Base-by-base conservation (phyloP, 116 monocot genomes). In the Zostera marina region DNA sequence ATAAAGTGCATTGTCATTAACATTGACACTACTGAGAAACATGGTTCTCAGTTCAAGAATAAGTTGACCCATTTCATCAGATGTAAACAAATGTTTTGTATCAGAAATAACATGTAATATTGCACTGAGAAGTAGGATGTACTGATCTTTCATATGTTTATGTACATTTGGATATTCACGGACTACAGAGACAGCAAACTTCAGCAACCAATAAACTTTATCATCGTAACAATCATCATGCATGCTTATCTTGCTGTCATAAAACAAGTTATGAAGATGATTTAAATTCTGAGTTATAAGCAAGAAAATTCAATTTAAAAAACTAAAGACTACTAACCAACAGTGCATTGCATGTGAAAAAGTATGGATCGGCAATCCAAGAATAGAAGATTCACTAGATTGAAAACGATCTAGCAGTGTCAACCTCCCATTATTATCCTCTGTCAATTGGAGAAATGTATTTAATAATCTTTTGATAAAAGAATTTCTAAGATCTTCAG, bases 21-120 rank as follows among this genome's bases (percentile, higher is more conserved):
- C 41, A 46, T 41, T 14, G 41, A 9, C 23, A 23, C 48, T 49
- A 68, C 66, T 11, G n/a, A 57, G 9, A 63, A 79, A 84, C 47
- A 85, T 47, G 22, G 53, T 60, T 48, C 77, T 71, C 56, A 99
- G 63, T 54, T 81, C 75, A 68, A 77, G 57, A 65, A 87, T 62
- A 51, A 91, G 41, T 44, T 75, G 59, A 52, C 61, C 59, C 47
- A 87, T 63, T 60, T 83, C 77, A 58, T 70, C 68, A 58, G 63
- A 73, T 32, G 59, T 54, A 58, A 74, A 86, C 42, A 74, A 68
- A 70, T 74, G 72, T 55, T 73, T 81, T 52, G 59, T 48, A 42
- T 73, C 77, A 46, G 87, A 72, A 49, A 87, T 65, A 38, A 99
- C 70, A 44, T 69, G 76, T 63, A 99, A 46, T 24, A 55, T 60